A percentile compares a stretch with the other conserved stretches of the same genome.
Conservation (phyloP, 176 grass and related monocot genomes). For the Oryza meridionalis region DNA sequence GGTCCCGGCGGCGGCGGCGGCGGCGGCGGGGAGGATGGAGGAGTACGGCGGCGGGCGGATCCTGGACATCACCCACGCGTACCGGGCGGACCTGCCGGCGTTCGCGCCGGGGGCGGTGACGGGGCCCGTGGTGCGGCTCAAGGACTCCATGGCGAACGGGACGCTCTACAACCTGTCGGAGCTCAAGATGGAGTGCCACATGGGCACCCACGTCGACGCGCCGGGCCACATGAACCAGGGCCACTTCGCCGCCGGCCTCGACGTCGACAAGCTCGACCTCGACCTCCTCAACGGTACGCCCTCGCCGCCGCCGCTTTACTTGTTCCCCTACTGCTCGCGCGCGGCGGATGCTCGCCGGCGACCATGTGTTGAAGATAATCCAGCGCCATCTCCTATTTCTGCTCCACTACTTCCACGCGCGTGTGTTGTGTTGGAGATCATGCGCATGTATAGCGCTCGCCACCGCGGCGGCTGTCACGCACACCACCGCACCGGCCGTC, state of each 20-base stretch:
- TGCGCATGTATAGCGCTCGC: too few species aligned
- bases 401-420: too few species aligned
- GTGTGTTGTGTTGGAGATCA: too few species aligned
- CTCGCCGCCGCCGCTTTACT: neutral
- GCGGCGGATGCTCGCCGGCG: neutral
- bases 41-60: constrained; percentile 69
- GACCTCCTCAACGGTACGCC: constrained; percentile 68
- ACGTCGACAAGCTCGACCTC: constrained; percentile 82
- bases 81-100: constrained; percentile 60
- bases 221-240: constrained; percentile 58
- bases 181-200: constrained; percentile 57
- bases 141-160: constrained; percentile 70
- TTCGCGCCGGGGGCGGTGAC: constrained; percentile 41
- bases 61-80: constrained; percentile 84
- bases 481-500: too few species aligned
- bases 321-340: neutral
- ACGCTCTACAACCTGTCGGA: constrained; percentile 73
- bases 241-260: constrained; percentile 64
- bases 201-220: constrained; percentile 76
- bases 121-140: constrained; percentile 57
- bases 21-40: constrained; percentile 14
- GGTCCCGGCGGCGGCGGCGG: neutral
- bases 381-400: too few species aligned
- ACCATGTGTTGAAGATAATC: neutral
- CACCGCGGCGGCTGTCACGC: too few species aligned